These are phyloP conservation scores for Echium plantagineum DNA, from an alignment of 257 asterid species.

Conservation along the genomic window DNA sequence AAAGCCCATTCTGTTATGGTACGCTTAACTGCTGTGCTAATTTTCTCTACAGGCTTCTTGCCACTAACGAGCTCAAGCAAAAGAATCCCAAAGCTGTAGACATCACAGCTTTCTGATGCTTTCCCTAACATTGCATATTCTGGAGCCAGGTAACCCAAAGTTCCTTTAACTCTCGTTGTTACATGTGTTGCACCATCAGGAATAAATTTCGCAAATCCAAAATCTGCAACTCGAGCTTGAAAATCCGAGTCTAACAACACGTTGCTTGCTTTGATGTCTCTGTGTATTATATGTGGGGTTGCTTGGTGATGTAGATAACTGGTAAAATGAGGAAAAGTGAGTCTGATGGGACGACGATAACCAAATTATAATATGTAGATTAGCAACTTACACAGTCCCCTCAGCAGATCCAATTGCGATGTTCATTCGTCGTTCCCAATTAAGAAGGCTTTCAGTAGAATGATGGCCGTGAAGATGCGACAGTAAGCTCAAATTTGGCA, in stretches of 20 bases:
- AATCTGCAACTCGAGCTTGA: slow-evolving; percentile 79
- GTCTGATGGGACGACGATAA: not conserved
- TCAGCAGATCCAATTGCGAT: slow-evolving; percentile 84
- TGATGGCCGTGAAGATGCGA: slow-evolving; percentile 95
- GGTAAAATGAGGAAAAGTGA: slow-evolving; percentile 15
- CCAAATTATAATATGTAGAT: not conserved
- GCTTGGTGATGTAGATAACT: slow-evolving; percentile 82
- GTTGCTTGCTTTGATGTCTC: slow-evolving; percentile 88
- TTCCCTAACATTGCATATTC: slow-evolving; percentile 84
- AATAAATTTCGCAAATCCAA: slow-evolving; percentile 74
- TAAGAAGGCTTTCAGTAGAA: slow-evolving; percentile 73
- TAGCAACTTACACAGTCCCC: slow-evolving; percentile 65
- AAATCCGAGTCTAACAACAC: slow-evolving; percentile 62
- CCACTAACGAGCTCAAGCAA: slow-evolving; percentile 90
- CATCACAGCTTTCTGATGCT: slow-evolving; percentile 86
- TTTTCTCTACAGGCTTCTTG: slow-evolving; percentile 71
- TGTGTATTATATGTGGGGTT: slow-evolving; percentile 78
- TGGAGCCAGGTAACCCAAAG: slow-evolving; percentile 90
- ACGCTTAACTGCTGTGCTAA: slow-evolving; percentile 32
- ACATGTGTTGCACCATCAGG: slow-evolving; percentile 92
- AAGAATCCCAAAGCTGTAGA: slow-evolving; percentile 87
- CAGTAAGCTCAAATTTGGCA: slow-evolving; percentile 74
- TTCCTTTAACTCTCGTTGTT: slow-evolving; percentile 73
- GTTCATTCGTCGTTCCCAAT: slow-evolving; percentile 74
- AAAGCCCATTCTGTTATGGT: slow-evolving; percentile 77